Evolutionary conservation across 805 yeast species (phyloP), one percentile per base, ranked within the genome.

Genomic region (Candida broadrunensis): DNA sequence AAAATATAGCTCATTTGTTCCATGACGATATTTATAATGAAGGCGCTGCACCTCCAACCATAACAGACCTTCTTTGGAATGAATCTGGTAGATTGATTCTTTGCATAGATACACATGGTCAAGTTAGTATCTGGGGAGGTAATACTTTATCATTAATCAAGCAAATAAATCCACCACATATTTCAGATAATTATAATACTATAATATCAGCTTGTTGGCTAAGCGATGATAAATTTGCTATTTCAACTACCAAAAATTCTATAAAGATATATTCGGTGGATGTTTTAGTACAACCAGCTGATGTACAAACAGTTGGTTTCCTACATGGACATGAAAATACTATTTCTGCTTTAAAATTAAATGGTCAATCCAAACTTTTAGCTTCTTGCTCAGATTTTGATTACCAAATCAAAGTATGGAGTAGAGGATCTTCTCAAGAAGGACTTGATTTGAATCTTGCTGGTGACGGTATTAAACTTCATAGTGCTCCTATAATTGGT

Each of bases 351-450:
- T 64, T 89, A 3, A 57, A 65, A 23, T 87, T 83, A 55, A 80
- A 83, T 51, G 45, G 55, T 4, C 57, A 60, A 2, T 65, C 72
- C 13, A 78, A 78, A 48, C 58, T 83, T 23, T 65, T 90, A 31
- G 80, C 88, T 3, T 80, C 90, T 2, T 81, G 87, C 7, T 81
- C 95, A 1, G 95, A 87, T 55, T 50, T 38, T 18, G 97, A 90
- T 56, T 74, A 77, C 41, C 67, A 76, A 0, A 72, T 89, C 7
- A 76, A 87, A 49, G 67, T 88, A 16, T 90, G 96, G 96, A 77
- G 73, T 52, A 84, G 88, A 27, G 73, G 74, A 20, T 75, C 80
- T 24, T 63, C 77, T 18, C 77, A 77, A 44, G 73, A 79, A 21
- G 62, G 73, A 26, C 73, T 61, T 24, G 68, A 65, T 38, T 44